A percentile compares a stretch with the other conserved stretches of the same genome.
These are phyloP conservation scores for Xylariales sp. DNA, from an alignment of 2,329 filamentous ascomycete genomes.

Conservation along the genomic window DNA sequence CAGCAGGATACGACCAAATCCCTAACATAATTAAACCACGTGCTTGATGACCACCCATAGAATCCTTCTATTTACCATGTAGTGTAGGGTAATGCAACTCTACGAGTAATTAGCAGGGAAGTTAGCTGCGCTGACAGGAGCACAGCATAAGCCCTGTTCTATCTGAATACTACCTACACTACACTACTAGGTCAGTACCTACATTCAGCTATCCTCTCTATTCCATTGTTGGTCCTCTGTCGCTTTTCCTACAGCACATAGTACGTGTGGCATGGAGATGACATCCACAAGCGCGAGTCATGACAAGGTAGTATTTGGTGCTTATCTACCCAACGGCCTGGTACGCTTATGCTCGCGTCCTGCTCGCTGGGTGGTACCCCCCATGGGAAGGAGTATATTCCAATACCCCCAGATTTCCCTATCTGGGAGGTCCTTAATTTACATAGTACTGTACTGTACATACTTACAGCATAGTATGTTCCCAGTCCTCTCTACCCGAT, in stretches of 20 bases:
- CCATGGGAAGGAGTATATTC: conserved; percentile 1
- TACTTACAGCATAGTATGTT: too few species aligned
- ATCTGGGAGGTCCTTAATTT: conserved; percentile 1
- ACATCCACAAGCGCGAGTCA: neutral
- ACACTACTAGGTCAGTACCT: neutral
- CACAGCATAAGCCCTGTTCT: too few species aligned
- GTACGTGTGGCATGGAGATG: neutral
- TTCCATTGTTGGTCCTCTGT: neutral
- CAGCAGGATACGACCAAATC: neutral
- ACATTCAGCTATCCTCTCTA: neutral
- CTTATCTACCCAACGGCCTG: conserved; percentile 14
- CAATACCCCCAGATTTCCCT: conserved; percentile 13
- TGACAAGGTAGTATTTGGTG: conserved; percentile 19
- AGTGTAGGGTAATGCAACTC: neutral
- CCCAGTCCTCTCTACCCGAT: too few species aligned
- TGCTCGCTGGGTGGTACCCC: conserved; percentile 1
- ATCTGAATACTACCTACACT: too few species aligned
- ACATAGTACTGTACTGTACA: too few species aligned
- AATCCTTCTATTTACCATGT: neutral
- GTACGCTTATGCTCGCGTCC: conserved; percentile 24
- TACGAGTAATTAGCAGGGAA: neutral
- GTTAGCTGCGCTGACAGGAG: too few species aligned
- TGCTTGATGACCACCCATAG: neutral
- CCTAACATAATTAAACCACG: neutral
- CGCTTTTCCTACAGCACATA: neutral